These are phyloP conservation scores for Eimeria acervulina DNA, from an alignment of 169 alveolate species.

Conservation along the genomic window DNA sequence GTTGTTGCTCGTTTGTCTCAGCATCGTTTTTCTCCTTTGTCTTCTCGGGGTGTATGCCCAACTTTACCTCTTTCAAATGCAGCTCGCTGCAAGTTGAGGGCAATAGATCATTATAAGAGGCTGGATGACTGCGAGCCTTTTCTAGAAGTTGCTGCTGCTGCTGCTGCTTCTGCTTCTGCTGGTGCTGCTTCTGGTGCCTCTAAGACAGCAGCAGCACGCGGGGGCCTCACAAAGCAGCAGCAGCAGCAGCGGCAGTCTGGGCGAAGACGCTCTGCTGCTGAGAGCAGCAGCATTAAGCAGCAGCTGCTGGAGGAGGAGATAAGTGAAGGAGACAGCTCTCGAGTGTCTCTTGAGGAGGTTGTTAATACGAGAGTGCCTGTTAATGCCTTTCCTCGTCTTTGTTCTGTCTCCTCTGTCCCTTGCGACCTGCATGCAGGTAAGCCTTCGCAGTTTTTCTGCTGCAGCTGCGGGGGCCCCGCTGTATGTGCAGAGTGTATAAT, in stretches of 20 bases:
- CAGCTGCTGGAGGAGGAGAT: background rate
- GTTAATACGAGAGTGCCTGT: background rate
- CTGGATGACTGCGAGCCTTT: background rate
- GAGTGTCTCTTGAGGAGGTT: background rate
- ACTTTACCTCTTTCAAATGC: background rate
- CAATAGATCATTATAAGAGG: background rate
- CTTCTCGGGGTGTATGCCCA: background rate
- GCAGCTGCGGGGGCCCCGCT: background rate
- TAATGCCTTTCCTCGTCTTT: background rate
- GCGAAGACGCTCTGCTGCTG: too few species aligned
- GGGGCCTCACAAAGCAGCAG: too few species aligned
- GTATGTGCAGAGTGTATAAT: background rate
- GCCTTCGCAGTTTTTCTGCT: background rate
- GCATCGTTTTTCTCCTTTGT: background rate
- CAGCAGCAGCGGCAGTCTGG: too few species aligned
- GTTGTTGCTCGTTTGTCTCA: background rate
- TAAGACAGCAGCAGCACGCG: too few species aligned
- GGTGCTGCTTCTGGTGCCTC: background rate
- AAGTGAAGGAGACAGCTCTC: background rate
- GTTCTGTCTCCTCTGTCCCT: background rate
- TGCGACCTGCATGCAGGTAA: background rate
- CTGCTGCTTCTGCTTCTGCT: background rate
- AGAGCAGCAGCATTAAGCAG: background rate
- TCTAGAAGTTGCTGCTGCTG: background rate
- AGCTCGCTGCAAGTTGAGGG: background rate